Base-by-base conservation (phyloP, 495 filamentous ascomycete genomes). In the Trichoderma virens region DNA sequence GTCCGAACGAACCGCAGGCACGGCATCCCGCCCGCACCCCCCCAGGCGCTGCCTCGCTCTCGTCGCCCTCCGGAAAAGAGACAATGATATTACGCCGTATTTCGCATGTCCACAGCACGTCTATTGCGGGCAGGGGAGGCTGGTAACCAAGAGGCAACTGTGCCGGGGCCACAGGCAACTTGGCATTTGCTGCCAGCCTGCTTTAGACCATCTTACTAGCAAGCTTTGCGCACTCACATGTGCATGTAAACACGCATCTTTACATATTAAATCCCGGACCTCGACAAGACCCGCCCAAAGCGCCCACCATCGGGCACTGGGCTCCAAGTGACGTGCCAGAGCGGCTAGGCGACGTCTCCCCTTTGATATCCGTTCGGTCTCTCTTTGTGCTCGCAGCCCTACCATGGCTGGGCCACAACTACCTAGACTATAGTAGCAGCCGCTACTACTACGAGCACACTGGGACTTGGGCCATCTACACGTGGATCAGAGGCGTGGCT, bases 1-100 rank as follows among this genome's bases (percentile, higher is more conserved):
- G 51, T 56, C 51, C 51, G 51, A 56, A 56, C 51, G 51, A 56
- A 56, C 51, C 51, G 51, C 51, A 56, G 51, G 23, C 9, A 56
- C 25, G 11, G 23, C 23, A 35, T 56, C 25, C 51, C 51, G 51
- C n/a, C 25, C 51, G 51, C 51, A 35, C 32, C 11, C 32, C 11
- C 51, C 51, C 43, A 20, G 28, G 51, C 51, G 51, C 51, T 45
- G 51, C 23, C 7, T 27, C 25, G 5, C 16, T 56, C 51, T 56
- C 45, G 14, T 14, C 51, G 28, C 11, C 18, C 23, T 20, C 18
- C 18, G 43, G 6, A 56, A 27, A 56, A 14, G 11, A 23, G 11
- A 30, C 6, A 23, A 14, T 13, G 27, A 30, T 56, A 56, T 27
- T 56, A 56, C 51, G 23, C 23, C 51, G 51, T 56, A 56, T 56